These are phyloP conservation scores for Sistotremastrum niveocremeum DNA, from an alignment of 768 basidiomycete genomes.

Conservation along the genomic window DNA sequence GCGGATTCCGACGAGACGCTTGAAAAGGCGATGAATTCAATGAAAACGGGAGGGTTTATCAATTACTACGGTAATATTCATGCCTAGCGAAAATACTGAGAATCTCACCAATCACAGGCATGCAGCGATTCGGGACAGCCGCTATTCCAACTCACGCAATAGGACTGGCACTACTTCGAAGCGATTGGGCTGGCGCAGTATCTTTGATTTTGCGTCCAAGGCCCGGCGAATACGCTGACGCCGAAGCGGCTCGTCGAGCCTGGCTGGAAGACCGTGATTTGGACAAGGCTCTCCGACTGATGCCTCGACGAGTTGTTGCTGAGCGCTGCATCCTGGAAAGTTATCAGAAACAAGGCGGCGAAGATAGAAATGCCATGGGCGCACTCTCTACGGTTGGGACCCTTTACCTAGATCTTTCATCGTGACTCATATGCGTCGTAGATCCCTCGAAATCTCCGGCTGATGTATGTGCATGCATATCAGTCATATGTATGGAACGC, in stretches of 20 bases:
- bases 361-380: constrained; percentile 74
- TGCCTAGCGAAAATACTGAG: background rate
- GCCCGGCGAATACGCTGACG: constrained; percentile 87
- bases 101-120: constrained; percentile 38
- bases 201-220: constrained; percentile 70
- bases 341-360: constrained; percentile 67
- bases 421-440: constrained; percentile 16
- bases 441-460: constrained; percentile 89
- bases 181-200: constrained; percentile 83
- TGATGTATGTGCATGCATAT: constrained; percentile 98
- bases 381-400: constrained; percentile 62
- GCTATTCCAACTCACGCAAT: constrained; percentile 92
- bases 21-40: constrained; percentile 58
- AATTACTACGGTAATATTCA: constrained; percentile 78
- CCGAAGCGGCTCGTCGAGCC: constrained; percentile 67
- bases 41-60: constrained; percentile 84
- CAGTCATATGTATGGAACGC: constrained; percentile 99
- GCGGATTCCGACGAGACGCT: constrained; percentile 60
- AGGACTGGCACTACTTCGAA: constrained; percentile 77
- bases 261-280: constrained; percentile 80
- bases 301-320: constrained; percentile 88
- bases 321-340: constrained; percentile 88
- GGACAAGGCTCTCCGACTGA: constrained; percentile 65
- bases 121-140: constrained; percentile 98
- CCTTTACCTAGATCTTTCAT: constrained; percentile 8